These are phyloP conservation scores for Deinandra increscens DNA, from an alignment of 129 eudicot genomes.

Conservation along the genomic window DNA sequence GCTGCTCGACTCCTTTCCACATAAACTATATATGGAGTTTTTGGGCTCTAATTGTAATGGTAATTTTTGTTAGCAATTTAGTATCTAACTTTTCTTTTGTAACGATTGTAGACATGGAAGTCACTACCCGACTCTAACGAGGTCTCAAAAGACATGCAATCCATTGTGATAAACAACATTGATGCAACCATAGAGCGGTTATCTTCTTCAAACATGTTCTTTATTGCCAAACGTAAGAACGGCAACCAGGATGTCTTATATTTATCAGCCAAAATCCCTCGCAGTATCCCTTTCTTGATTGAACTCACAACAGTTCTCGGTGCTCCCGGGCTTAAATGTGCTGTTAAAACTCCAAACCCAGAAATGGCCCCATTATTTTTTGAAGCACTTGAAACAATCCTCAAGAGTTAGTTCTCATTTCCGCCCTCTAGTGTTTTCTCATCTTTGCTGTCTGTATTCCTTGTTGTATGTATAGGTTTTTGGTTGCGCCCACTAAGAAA, in stretches of 20 bases:
- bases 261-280: slow-evolving; percentile 85
- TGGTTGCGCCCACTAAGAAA: not conserved
- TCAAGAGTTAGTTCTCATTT: slow-evolving; percentile 42
- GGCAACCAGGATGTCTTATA: slow-evolving; percentile 84
- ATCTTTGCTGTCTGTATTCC: slow-evolving; percentile 4
- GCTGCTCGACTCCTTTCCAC: not conserved
- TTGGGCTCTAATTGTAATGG: not conserved
- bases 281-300: slow-evolving; percentile 77
- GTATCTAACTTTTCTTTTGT: not conserved
- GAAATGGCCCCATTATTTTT: slow-evolving; percentile 92
- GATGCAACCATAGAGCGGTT: slow-evolving; percentile 67
- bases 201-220: slow-evolving; percentile 81
- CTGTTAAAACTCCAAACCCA: slow-evolving; percentile 78
- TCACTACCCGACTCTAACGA: slow-evolving; percentile 92
- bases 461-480: slow-evolving; percentile 28
- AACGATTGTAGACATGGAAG: slow-evolving; percentile 73
- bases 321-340: slow-evolving; percentile 83
- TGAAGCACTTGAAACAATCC: slow-evolving; percentile 71
- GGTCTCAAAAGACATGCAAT: slow-evolving; percentile 57
- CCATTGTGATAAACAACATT: slow-evolving; percentile 50
- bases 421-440: not conserved
- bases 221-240: slow-evolving; percentile 86
- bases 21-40: not conserved
- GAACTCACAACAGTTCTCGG: slow-evolving; percentile 83
- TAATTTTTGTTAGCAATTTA: not conserved